A percentile compares a stretch with the other conserved stretches of the same genome.
phyloP scores from a whole-genome alignment of 2,329 filamentous ascomycete species.

The Graphilbum ipis-grandicollis region DNA sequence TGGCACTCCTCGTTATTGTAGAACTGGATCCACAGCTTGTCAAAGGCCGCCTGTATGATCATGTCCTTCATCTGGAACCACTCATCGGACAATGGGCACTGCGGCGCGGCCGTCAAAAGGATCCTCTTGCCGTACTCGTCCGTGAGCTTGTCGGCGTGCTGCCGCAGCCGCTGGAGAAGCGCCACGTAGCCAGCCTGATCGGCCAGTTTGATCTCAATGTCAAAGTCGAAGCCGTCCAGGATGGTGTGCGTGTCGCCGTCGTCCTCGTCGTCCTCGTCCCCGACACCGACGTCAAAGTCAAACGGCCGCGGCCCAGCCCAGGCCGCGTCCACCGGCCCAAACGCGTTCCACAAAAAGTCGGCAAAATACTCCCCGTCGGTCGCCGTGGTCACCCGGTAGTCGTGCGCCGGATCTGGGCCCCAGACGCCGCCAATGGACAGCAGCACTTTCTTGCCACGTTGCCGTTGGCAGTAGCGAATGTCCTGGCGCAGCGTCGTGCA shows the following conservation, averaged over 20 bases:
- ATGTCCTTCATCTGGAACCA: constrained; percentile 26
- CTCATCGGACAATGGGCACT: constrained; percentile 21
- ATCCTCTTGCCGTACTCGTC: constrained; percentile 20
- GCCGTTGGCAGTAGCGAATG: constrained; percentile 29
- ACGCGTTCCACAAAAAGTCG: constrained; percentile 19
- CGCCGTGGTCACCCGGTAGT: constrained; percentile 17
- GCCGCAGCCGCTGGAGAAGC: constrained; percentile 6
- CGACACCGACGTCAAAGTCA: constrained; percentile 12
- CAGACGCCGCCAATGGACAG: constrained; percentile 40
- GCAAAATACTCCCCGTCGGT: constrained; percentile 17
- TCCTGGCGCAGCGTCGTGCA: constrained; percentile 18
- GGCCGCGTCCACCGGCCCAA: constrained; percentile 16
- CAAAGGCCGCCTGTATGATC: constrained; percentile 19
- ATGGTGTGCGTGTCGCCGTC: no score
- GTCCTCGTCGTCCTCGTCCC: no score
- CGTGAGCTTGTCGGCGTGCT: background rate
- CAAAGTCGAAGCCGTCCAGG: constrained; percentile 35
- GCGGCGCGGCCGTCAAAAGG: constrained; percentile 20
- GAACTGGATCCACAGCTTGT: constrained; percentile 27
- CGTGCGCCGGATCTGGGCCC: constrained; percentile 11
- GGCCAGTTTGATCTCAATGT: constrained; percentile 22
- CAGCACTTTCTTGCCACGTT: constrained; percentile 41
- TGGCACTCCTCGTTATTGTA: constrained; percentile 25
- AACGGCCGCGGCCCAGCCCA: constrained; percentile 23
- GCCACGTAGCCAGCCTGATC: constrained; percentile 8